Conservation (phyloP, 225 moss, liverwort and hornwort species). For the Marchantia paleacea region DNA sequence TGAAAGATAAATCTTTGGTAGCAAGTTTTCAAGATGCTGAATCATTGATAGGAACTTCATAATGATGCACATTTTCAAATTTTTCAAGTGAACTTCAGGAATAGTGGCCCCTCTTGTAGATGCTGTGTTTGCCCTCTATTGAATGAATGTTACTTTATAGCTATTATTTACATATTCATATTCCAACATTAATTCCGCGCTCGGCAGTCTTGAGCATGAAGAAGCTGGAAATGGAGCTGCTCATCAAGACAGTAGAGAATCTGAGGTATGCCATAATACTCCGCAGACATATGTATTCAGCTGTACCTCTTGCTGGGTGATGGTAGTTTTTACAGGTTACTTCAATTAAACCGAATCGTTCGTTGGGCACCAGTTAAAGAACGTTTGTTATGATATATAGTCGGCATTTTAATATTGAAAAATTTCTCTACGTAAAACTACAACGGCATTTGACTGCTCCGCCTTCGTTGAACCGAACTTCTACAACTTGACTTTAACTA, state of each 20-base stretch:
- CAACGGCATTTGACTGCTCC: background rate
- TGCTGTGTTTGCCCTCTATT: conserved; percentile 15
- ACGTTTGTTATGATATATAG: background rate
- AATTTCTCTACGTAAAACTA: background rate
- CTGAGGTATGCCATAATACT: conserved; percentile 56
- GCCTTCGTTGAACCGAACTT: background rate
- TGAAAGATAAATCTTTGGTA: background rate
- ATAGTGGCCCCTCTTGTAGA: background rate
- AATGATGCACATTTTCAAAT: background rate
- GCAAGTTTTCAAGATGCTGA: background rate
- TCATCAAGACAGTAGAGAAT: conserved; percentile 46
- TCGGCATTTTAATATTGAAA: background rate
- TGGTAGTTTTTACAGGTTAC: background rate
- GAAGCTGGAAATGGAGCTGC: conserved; percentile 61
- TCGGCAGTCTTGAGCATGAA: conserved; percentile 94
- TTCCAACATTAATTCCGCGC: conserved; percentile 52
- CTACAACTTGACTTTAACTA: background rate
- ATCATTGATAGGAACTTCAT: background rate
- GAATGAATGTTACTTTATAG: conserved; percentile 12
- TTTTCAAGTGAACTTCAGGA: background rate
- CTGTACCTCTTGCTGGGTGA: background rate
- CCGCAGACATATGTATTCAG: conserved; percentile 13
- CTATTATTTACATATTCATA: conserved; percentile 21
- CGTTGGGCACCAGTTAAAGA: background rate
- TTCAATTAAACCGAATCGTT: background rate